Conservation (phyloP, 176 grass and related monocot genomes). For the Oropetium thomaeum region DNA sequence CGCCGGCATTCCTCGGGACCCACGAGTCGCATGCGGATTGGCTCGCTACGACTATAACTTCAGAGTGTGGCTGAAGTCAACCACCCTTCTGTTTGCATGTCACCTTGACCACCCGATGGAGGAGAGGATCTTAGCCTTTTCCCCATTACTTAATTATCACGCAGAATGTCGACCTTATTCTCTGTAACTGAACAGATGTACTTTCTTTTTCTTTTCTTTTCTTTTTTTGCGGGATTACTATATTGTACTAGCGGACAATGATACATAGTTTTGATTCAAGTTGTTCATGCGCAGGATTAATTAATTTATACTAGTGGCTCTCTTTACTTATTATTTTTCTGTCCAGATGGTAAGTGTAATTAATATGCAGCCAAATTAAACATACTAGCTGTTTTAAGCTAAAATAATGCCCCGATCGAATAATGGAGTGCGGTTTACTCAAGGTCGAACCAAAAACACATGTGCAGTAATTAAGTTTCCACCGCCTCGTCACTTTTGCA, state of each 20-base stretch:
- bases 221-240: too few relatives aligned
- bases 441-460: neutral
- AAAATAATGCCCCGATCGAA: neutral
- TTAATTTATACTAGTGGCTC: too few relatives aligned
- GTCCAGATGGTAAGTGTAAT: neutral
- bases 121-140: neutral
- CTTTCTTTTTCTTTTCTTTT: too few relatives aligned
- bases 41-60: conserved; percentile 23
- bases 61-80: conserved; percentile 70
- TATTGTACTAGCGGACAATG: neutral
- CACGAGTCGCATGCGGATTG: neutral
- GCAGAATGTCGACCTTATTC: conserved; percentile 2
- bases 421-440: conserved; percentile 20
- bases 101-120: conserved; percentile 28
- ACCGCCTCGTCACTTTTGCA: neutral
- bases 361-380: neutral
- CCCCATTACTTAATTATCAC: conserved; percentile 39
- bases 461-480: neutral
- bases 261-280: neutral
- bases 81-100: conserved; percentile 32
- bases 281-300: neutral
- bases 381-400: conserved; percentile 3
- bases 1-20: conserved; percentile 11
- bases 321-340: conserved; percentile 4
- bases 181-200: neutral